Percentiles rank a stretch among this genome's conserved stretches.
phyloP scores from a whole-genome alignment of 1,284 basidiomycete species.

The Ceratobasidium sp. region DNA sequence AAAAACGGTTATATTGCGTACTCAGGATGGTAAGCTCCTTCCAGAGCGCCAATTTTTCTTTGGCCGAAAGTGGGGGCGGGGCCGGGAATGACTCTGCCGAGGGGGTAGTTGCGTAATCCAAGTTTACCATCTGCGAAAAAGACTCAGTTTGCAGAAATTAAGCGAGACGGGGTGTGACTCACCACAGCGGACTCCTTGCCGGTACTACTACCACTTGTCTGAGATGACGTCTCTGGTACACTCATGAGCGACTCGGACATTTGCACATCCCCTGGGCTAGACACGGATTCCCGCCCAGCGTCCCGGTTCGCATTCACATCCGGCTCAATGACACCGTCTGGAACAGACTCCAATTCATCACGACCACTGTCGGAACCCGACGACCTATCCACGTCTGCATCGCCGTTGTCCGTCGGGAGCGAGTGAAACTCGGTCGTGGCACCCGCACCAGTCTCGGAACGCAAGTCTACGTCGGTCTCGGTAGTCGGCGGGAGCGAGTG shows the following conservation, averaged over 20 bases:
- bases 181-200: conserved; percentile 33
- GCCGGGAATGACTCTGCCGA: conserved; percentile 34
- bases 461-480: conserved; percentile 30
- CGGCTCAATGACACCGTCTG: not conserved
- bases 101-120: conserved; percentile 13
- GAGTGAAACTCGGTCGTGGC: conserved; percentile 41
- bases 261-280: conserved; percentile 4
- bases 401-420: conserved; percentile 36
- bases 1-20: conserved; percentile 55
- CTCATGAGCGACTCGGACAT: conserved; percentile 37
- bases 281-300: conserved; percentile 4
- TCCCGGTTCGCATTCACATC: not conserved
- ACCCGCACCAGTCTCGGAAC: conserved; percentile 28
- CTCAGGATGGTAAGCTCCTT: conserved; percentile 84
- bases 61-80: conserved; percentile 53
- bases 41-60: conserved; percentile 79
- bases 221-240: conserved; percentile 35
- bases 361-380: not conserved
- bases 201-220: conserved; percentile 30
- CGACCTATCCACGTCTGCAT: conserved; percentile 14
- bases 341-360: conserved; percentile 29
- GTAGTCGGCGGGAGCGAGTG: conserved; percentile 39
- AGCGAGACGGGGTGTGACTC: not conserved
- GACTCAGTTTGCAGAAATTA: not conserved
- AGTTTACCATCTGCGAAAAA: conserved; percentile 31